Base-by-base conservation (phyloP, 2,329 filamentous ascomycete genomes). In the Myriangium duriaei region DNA sequence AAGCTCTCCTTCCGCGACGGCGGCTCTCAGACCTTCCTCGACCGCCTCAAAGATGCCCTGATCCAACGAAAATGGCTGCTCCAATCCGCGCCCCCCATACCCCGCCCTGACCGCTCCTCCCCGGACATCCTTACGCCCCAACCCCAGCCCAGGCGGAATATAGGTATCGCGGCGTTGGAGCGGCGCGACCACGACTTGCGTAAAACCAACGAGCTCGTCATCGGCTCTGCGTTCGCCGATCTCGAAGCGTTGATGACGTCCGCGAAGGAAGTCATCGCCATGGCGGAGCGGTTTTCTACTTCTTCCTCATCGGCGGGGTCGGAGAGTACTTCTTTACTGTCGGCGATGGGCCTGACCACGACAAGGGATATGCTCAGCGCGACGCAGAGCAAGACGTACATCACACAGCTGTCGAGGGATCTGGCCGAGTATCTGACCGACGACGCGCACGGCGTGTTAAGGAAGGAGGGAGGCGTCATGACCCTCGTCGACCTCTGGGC, bases 221-320 rank as follows among this genome's bases (percentile, higher is more conserved):
- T 98, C 46, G 88, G 88, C 16, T 86, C 75, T 47, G 87, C 91
- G 0, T 98, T 98, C 51, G 88, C 95, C 55, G 91, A 98, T 52
- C 72, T 98, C 0, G 88, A 96, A 55, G 87, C 91, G 3, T 68
- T 98, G 26, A 98, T 96, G 88, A 85, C 87, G 3, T 95, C 88
- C 3, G 91, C 91, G 4, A 95, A 96, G 55, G 85, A 98, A 55
- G 85, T 98, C 34, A 80, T 96, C 35, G 85, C 86, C 4, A 76
- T 98, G 30, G 91, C 91, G 1, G 88, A 96, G 58, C 77, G 77
- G 11, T 88, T 96, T 49, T 78, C 85, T 2, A 69, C 75, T 10
- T 65, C 68, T 7, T 59, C 61, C 41, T 62, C 66, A 13, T 73
- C 71, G 14, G 70, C 59, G 28, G 57, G 53, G 29, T 69, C 74